These are phyloP conservation scores for Calonectria pauciramosa DNA, from an alignment of 2,329 filamentous ascomycete species.

Conservation along the genomic window DNA sequence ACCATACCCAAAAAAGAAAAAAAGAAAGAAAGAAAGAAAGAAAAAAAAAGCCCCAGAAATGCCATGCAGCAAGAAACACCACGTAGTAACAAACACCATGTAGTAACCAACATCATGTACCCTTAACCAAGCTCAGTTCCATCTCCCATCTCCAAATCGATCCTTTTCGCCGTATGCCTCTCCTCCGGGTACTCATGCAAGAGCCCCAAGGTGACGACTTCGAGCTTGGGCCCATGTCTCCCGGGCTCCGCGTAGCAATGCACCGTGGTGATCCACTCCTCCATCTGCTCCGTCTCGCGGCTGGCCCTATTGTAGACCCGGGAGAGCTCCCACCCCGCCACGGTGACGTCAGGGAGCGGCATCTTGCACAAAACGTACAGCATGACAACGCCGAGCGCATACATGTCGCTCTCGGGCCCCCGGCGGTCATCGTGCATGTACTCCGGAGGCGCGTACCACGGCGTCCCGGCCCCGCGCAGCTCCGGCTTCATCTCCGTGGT, in stretches of 20 bases:
- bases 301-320: background rate
- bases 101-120: background rate
- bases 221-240: background rate
- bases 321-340: background rate
- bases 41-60: no score
- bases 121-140: background rate
- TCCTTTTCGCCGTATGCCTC: background rate
- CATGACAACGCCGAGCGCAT: background rate
- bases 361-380: background rate
- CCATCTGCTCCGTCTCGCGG: background rate
- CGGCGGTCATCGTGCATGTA: background rate
- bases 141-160: background rate
- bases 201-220: background rate
- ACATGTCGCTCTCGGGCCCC: background rate
- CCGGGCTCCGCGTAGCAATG: background rate
- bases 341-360: background rate
- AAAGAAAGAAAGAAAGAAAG: no score
- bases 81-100: background rate
- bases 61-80: background rate
- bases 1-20: no score
- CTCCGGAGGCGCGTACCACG: background rate
- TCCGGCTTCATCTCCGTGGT: background rate
- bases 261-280: background rate
- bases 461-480: background rate
- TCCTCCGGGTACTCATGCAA: background rate